A percentile compares a stretch with the other conserved stretches of the same genome.
Conservation (phyloP, 2,329 filamentous ascomycete species). For the Berkeleyomyces basicola region DNA sequence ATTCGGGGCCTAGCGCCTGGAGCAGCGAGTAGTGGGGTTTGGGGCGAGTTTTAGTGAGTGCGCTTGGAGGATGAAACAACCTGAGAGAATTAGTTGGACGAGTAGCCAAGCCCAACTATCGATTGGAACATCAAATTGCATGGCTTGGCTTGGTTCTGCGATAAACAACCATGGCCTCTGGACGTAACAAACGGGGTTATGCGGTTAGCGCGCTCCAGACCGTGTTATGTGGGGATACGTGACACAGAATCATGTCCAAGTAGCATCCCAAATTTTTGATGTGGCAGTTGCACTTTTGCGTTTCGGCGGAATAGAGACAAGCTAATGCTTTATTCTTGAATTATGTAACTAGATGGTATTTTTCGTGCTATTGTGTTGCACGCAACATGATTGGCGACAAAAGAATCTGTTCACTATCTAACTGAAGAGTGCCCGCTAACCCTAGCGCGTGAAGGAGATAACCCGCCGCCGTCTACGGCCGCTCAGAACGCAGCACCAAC, state of each 20-base stretch:
- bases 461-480: background rate
- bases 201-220: background rate
- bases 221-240: background rate
- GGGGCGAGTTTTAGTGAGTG: too few relatives aligned
- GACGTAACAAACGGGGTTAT: constrained; percentile 4
- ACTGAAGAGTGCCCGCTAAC: too few relatives aligned
- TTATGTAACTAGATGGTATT: too few relatives aligned
- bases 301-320: too few relatives aligned
- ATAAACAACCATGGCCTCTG: too few relatives aligned
- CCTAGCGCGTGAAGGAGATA: too few relatives aligned
- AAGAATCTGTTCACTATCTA: too few relatives aligned
- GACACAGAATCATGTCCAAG: background rate
- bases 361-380: too few relatives aligned
- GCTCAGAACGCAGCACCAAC: background rate
- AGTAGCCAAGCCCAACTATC: background rate
- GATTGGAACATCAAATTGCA: background rate
- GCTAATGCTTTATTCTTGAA: too few relatives aligned
- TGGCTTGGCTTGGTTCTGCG: background rate
- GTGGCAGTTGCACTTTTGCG: background rate
- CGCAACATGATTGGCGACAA: too few relatives aligned
- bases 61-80: background rate
- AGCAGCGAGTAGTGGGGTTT: too few relatives aligned
- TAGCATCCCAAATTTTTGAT: background rate
- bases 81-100: background rate
- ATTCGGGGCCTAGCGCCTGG: too few relatives aligned